Base-by-base conservation (phyloP, 257 asterid genomes). In the Henckelia pumila region DNA sequence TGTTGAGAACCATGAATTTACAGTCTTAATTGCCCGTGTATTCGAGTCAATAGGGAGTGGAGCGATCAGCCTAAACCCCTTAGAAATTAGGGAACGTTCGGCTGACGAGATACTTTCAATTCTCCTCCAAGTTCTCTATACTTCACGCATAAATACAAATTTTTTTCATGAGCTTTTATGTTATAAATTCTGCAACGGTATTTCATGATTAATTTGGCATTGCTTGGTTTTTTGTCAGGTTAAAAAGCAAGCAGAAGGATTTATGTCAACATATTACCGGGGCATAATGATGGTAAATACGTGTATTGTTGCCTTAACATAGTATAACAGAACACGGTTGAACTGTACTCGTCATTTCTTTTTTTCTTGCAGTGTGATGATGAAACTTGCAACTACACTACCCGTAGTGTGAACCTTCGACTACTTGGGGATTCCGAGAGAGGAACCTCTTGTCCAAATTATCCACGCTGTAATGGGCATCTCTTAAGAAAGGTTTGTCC, bases 401-500 rank as follows among this genome's bases (percentile, higher is more conserved):
- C 95, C 13, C 96, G 93, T 33, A 78, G 95, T 72, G 81, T 91
- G 80, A 94, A 84, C 72, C 86, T 88, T 70, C 89, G 93, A 62
- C 84, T 81, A 53, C 67, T 91, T 29, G 96, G 96, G 21, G 96
- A 88, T 64, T 82, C 86, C 1, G 87, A 86, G 71, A 81, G 89
- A 76, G 99, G 99, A 74, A 94, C 99, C 20, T 77, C 82, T 60
- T 94, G 99, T 81, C 97, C 96, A 53, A 91, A 91, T 71, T 94
- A 91, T 69, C 99, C 99, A 56, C 86, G 75, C 56, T 94, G 97
- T 28, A 89, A 82, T 22, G 97, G 99, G 37, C 92, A 76, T 67
- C 95, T 94, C 17, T 40, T 82, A 26, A 83, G 91, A 75, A 84
- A 94, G 96, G 99, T 93, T 59, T 25, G 57, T 37, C 56, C 67